Conservation (phyloP, 495 filamentous ascomycete genomes). For the Trichoderma reesei region DNA sequence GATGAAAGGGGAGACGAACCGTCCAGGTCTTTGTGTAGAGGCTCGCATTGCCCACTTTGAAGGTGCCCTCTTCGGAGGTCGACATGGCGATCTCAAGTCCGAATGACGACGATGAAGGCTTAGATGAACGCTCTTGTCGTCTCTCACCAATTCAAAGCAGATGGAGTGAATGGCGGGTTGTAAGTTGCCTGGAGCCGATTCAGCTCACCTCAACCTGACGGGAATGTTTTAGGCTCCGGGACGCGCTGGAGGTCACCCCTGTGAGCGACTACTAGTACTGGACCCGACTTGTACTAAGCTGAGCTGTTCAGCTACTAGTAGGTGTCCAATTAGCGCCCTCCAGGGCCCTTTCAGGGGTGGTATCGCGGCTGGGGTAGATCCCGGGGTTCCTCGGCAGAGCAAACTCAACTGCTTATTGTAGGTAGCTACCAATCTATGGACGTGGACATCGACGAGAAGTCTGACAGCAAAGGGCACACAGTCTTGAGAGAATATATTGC, state of each 20-base stretch:
- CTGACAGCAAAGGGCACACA: too few species aligned
- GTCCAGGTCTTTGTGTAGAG: conserved; percentile 84
- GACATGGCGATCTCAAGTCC: conserved; percentile 25
- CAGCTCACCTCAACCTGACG: background rate
- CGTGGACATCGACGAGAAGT: too few species aligned
- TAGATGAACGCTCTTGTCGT: too few species aligned
- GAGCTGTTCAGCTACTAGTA: background rate
- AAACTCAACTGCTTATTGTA: background rate
- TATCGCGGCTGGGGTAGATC: background rate
- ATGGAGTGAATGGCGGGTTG: background rate
- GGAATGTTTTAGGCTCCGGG: background rate
- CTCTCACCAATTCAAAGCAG: background rate
- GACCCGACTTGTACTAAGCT: too few species aligned
- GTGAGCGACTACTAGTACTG: background rate
- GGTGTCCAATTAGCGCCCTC: background rate
- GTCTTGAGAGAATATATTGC: too few species aligned
- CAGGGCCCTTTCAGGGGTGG: background rate
- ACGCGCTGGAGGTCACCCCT: background rate
- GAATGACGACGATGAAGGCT: too few species aligned
- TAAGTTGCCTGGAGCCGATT: background rate
- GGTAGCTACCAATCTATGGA: too few species aligned
- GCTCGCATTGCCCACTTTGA: conserved; percentile 44
- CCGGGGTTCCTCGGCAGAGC: background rate
- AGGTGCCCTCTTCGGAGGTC: conserved; percentile 39
- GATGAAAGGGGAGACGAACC: conserved; percentile 36